These are phyloP conservation scores for Lasiodiplodia citricola DNA, from an alignment of 2,329 filamentous ascomycete genomes.

Conservation along the genomic window DNA sequence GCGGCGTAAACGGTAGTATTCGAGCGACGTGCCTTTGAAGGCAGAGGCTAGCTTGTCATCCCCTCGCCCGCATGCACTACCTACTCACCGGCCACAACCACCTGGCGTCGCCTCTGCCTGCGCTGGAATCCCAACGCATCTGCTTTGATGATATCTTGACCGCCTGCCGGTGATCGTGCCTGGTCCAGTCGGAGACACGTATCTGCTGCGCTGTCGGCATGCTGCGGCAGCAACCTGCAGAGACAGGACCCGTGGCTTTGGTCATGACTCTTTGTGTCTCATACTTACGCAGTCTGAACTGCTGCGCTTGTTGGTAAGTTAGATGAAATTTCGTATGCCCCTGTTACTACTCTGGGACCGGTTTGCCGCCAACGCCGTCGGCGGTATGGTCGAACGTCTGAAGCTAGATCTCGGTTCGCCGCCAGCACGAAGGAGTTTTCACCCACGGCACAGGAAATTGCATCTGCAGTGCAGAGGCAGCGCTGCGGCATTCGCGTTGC, in stretches of 20 bases:
- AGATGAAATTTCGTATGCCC: constrained; percentile 5
- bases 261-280: background rate
- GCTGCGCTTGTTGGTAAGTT: background rate
- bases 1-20: background rate
- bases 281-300: too few relatives aligned
- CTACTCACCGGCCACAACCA: background rate
- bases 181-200: constrained; percentile 17
- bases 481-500: constrained; percentile 6
- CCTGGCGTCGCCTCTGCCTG: background rate
- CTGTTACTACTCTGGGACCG: constrained; percentile 18
- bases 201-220: background rate
- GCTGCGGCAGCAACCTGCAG: constrained; percentile 3
- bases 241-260: background rate
- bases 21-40: background rate
- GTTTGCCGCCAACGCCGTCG: background rate
- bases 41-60: background rate
- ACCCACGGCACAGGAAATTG: constrained; percentile 23
- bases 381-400: constrained; percentile 17
- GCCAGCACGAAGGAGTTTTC: constrained; percentile 5
- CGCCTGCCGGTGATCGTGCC: background rate
- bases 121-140: background rate
- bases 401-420: constrained; percentile 7
- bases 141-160: background rate
- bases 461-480: constrained; percentile 5
- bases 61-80: constrained; percentile 7